Evolutionary conservation across 495 filamentous ascomycete genomes (phyloP).

Genomic region (Hypoxylon trugodes): DNA sequence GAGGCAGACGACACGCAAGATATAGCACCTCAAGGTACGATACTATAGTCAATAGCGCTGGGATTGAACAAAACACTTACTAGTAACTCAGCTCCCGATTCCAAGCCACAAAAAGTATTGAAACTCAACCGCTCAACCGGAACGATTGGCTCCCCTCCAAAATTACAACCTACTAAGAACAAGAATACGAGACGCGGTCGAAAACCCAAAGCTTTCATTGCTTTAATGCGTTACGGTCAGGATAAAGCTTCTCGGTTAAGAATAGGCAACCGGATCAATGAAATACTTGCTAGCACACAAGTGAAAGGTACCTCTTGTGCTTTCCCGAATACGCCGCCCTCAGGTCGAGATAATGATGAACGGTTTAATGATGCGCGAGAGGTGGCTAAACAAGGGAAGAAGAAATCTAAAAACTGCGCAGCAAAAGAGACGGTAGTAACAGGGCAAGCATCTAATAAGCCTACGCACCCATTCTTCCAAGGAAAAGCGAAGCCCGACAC

Average conservation of each 20-base stretch:
- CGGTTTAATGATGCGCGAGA: not conserved
- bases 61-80: not conserved
- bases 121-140: conserved; percentile 60
- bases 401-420: not conserved
- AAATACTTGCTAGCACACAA: conserved; percentile 40
- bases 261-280: conserved; percentile 47
- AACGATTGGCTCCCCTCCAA: conserved; percentile 64
- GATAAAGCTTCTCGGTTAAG: conserved; percentile 38
- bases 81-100: not conserved
- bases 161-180: conserved; percentile 16
- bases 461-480: conserved; percentile 84
- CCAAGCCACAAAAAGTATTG: conserved; percentile 56
- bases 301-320: not conserved
- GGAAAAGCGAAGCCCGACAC: conserved; percentile 47
- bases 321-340: conserved; percentile 20
- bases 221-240: conserved; percentile 48
- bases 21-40: conserved; percentile 6
- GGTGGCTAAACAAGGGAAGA: not conserved
- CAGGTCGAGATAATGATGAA: conserved; percentile 6
- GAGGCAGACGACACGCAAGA: conserved; percentile 9
- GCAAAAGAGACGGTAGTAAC: too few relatives aligned
- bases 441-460: conserved; percentile 61
- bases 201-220: conserved; percentile 35
- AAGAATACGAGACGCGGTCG: conserved; percentile 21
- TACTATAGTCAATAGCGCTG: not conserved